Conservation (phyloP, 371 early-diverging fungal genomes). For the Circinella minor region DNA sequence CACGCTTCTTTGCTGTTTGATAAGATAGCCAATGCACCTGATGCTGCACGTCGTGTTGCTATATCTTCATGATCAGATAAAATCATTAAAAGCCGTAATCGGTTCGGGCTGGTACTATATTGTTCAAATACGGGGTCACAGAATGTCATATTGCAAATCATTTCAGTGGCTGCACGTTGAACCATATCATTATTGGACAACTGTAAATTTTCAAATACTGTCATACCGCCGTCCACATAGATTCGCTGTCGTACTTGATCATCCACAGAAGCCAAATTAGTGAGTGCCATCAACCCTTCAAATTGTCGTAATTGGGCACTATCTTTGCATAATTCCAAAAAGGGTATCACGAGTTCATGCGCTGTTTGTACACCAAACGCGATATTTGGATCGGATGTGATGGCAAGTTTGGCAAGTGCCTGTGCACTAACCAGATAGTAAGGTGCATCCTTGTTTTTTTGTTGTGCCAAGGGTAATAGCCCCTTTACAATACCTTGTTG, state of each 20-base stretch:
- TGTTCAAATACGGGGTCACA: constrained; percentile 78
- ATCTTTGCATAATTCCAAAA: constrained; percentile 61
- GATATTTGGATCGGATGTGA: constrained; percentile 85
- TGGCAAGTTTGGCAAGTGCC: constrained; percentile 90
- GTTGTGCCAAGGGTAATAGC: constrained; percentile 56
- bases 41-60: constrained; percentile 84
- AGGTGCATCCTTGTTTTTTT: constrained; percentile 26
- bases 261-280: constrained; percentile 82
- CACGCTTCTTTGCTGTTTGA: constrained; percentile 60
- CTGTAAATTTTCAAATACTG: constrained; percentile 76
- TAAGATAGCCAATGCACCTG: constrained; percentile 89
- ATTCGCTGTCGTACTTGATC: constrained; percentile 54
- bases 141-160: constrained; percentile 92
- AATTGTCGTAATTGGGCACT: constrained; percentile 79
- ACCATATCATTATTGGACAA: constrained; percentile 82
- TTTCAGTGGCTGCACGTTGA: constrained; percentile 93
- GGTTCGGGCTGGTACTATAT: constrained; percentile 62
- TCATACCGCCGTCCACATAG: constrained; percentile 63
- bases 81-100: constrained; percentile 81
- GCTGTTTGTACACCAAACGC: constrained; percentile 75
- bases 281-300: constrained; percentile 91
- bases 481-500: constrained; percentile 83
- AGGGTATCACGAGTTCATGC: constrained; percentile 67
- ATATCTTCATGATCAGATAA: constrained; percentile 86
- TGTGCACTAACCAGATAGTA: constrained; percentile 64